Evolutionary conservation across 2,329 filamentous ascomycete species (phyloP), one percentile per base, ranked within the genome.

Genomic region (Didymella lethalis): DNA sequence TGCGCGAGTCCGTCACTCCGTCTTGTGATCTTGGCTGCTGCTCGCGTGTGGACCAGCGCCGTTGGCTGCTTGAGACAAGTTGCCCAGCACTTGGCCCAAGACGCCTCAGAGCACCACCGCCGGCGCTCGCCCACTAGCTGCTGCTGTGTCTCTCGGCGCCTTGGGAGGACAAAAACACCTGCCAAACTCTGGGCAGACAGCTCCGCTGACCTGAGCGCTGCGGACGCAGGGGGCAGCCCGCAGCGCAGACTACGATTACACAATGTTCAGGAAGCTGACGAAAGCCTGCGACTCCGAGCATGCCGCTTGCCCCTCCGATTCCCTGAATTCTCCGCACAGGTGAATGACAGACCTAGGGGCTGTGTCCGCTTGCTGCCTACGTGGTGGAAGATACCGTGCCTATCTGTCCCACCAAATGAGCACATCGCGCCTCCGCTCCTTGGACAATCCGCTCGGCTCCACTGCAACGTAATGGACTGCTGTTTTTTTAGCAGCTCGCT

Each of bases 371-470:
- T 62, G 47, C 51, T 50, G 54, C 54, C 48, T 64, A 58, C 61
- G 59, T 66, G 61, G 59, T 66, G 61, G 64, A 71, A 58, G 50
- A 47, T 59, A 47, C 56, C 50, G 56, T 59, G 32, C 28, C 53
- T 53, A 48, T 47, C 60, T 56, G 54, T 36, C 58, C 56, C 56
- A 55, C 59, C 57, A 53, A 57, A 62, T 63, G 63, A 61, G 57
- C 54, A 48, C 55, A 50, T 40, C 46, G 43, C 54, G 55, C 57
- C 57, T 59, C 56, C 64, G 50, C 48, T 69, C 55, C 66, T 63
- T 69, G 65, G 66, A 66, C 57, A 59, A 44, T 69, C 72, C 67
- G 69, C 67, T 69, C 68, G 65, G 62, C 67, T 74, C 71, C 71
- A 72, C 68, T 63, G 54, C 55, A 68, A 72, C 71, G 67, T 70